A percentile compares a stretch with the other conserved stretches of the same genome.
Evolutionary conservation across 768 basidiomycete genomes (phyloP).

Genomic region (Rhizopogon vesiculosus): DNA sequence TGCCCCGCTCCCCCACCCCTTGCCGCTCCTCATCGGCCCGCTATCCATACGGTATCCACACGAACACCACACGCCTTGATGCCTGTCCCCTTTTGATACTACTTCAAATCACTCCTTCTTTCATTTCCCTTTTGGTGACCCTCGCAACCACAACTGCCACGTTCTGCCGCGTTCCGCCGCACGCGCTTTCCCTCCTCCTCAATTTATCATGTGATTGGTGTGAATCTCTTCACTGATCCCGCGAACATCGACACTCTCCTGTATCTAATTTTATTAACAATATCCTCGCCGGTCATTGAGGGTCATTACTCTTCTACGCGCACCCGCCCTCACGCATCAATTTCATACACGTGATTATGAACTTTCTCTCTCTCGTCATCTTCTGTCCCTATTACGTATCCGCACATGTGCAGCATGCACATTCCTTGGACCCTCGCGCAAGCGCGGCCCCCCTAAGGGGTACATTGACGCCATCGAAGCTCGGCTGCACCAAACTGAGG

Average conservation of each 20-base stretch:
- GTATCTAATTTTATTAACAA: not conserved
- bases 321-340: not conserved
- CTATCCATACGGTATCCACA: not conserved
- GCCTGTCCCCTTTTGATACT: not conserved
- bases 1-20: not conserved
- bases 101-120: not conserved
- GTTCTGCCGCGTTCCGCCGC: not conserved
- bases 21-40: not conserved
- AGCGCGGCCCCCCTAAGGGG: slow-evolving; percentile 87
- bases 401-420: slow-evolving; percentile 52
- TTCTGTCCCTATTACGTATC: not conserved
- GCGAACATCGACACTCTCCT: not conserved
- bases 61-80: not conserved
- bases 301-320: not conserved
- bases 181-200: too few species aligned
- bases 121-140: slow-evolving; percentile 1
- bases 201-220: not conserved
- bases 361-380: not conserved
- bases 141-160: not conserved
- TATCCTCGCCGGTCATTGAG: not conserved
- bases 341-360: not conserved
- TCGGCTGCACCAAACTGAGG: slow-evolving; percentile 86
- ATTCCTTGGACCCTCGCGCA: slow-evolving; percentile 73
- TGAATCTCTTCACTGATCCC: too few species aligned
- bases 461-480: slow-evolving; percentile 96